Conservation (phyloP, 345 rosid genomes). For the Citrus sp. region DNA sequence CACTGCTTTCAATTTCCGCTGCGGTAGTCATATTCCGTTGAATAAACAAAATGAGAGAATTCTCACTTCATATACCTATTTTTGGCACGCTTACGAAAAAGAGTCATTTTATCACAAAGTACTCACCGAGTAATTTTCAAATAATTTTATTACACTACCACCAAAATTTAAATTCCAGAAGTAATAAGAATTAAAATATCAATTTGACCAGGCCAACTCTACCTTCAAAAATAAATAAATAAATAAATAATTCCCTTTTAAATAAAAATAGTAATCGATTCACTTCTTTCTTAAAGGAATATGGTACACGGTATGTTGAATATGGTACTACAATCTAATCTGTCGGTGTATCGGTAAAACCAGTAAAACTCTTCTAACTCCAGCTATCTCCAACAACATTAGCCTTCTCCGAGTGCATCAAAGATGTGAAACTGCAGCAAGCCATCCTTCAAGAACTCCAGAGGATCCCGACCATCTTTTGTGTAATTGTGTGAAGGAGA, state of each 20-base stretch:
- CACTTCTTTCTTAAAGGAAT: background rate
- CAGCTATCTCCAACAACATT: background rate
- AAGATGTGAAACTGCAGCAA: background rate
- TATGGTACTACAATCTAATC: background rate
- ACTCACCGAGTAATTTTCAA: too few species aligned
- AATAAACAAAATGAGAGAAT: too few species aligned
- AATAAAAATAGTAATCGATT: background rate
- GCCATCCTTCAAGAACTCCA: background rate
- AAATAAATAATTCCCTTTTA: background rate
- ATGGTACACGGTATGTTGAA: background rate
- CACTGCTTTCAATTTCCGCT: background rate
- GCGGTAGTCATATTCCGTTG: background rate
- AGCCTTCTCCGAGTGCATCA: background rate
- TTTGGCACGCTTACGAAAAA: too few species aligned
- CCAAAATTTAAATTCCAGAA: too few species aligned
- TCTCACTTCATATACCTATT: too few species aligned
- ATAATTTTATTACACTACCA: too few species aligned
- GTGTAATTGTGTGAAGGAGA: background rate
- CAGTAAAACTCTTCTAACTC: background rate
- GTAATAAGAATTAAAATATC: too few species aligned
- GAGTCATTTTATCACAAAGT: too few species aligned
- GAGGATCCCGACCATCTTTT: background rate
- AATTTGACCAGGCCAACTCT: background rate
- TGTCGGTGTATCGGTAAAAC: background rate
- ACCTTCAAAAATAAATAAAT: background rate